Conservation (phyloP, 2,329 filamentous ascomycete genomes). For the Aspergillus texensis region DNA sequence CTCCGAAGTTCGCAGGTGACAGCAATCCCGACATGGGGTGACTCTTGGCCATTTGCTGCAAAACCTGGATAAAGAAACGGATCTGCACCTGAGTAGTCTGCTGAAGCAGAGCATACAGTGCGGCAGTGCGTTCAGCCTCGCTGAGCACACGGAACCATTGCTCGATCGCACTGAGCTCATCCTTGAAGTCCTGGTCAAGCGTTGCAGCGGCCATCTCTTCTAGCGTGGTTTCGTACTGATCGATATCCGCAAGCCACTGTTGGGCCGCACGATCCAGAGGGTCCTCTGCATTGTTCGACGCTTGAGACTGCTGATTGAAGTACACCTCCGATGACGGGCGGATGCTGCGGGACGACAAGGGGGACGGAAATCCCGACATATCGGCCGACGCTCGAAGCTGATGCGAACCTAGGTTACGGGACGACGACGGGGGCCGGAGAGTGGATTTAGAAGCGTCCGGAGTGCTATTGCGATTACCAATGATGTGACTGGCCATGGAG, state of each 20-base stretch:
- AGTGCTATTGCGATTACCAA: slow-evolving; percentile 93
- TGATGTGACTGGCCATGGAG: slow-evolving; percentile 64
- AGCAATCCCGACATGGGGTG: slow-evolving; percentile 96
- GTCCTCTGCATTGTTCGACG: slow-evolving; percentile 74
- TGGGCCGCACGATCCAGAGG: slow-evolving; percentile 90
- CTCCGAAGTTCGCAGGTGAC: slow-evolving; percentile 88
- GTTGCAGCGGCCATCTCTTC: slow-evolving; percentile 99
- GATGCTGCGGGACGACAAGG: slow-evolving; percentile 73
- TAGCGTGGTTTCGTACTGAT: slow-evolving; percentile 97
- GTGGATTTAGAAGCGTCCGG: slow-evolving; percentile 84
- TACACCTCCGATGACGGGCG: slow-evolving; percentile 92
- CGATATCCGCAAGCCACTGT: slow-evolving; percentile 98
- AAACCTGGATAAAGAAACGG: slow-evolving; percentile 96
- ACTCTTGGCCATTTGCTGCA: slow-evolving; percentile 98
- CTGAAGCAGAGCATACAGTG: slow-evolving; percentile 91
- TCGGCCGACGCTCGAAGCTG: slow-evolving; percentile 94
- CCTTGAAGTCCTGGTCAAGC: slow-evolving; percentile 99
- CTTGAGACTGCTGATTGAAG: slow-evolving; percentile 75
- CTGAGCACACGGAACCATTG: slow-evolving; percentile 99
- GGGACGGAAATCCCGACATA: slow-evolving; percentile 81
- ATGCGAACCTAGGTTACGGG: slow-evolving; percentile 76
- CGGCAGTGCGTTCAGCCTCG: slow-evolving; percentile 93
- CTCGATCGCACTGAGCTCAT: slow-evolving; percentile 97
- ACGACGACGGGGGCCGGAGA: slow-evolving; percentile 81
- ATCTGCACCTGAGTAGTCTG: slow-evolving; percentile 99